These are phyloP conservation scores for Cladosporium velox DNA, from an alignment of 2,329 filamentous ascomycete genomes.

Conservation along the genomic window DNA sequence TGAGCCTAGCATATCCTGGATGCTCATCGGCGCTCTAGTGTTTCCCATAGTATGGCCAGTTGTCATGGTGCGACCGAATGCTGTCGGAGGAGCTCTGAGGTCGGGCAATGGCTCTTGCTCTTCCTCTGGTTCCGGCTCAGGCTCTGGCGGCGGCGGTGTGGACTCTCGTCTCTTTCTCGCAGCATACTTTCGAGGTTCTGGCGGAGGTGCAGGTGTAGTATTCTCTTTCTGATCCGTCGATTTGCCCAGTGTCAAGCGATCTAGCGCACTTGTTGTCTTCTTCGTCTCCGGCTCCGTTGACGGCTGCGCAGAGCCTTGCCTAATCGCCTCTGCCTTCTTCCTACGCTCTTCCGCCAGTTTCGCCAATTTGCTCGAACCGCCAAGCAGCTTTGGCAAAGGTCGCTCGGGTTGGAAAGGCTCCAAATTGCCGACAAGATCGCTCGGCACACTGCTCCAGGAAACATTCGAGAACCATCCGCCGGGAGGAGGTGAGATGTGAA, in stretches of 20 bases:
- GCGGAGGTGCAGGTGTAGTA: not conserved
- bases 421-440: conserved; percentile 62
- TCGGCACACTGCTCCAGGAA: conserved; percentile 78
- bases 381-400: conserved; percentile 70
- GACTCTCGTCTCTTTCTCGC: conserved; percentile 33
- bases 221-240: conserved; percentile 7
- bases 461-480: conserved; percentile 76
- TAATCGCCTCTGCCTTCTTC: conserved; percentile 67
- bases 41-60: conserved; percentile 9
- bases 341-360: conserved; percentile 83
- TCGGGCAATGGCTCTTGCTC: conserved; percentile 33
- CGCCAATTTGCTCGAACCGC: conserved; percentile 87
- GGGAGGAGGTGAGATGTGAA: conserved; percentile 31
- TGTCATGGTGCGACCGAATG: conserved; percentile 34
- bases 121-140: conserved; percentile 21
- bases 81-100: conserved; percentile 34
- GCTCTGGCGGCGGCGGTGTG: conserved; percentile 30
- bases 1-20: conserved; percentile 33
- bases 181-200: conserved; percentile 29
- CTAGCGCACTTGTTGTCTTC: conserved; percentile 56
- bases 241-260: conserved; percentile 20
- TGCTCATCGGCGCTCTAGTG: conserved; percentile 23
- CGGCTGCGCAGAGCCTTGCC: conserved; percentile 2
- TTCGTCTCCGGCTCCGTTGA: conserved; percentile 63
- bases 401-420: conserved; percentile 60